Conservation (phyloP, 768 basidiomycete species). For the Chalciporus piperatus region DNA sequence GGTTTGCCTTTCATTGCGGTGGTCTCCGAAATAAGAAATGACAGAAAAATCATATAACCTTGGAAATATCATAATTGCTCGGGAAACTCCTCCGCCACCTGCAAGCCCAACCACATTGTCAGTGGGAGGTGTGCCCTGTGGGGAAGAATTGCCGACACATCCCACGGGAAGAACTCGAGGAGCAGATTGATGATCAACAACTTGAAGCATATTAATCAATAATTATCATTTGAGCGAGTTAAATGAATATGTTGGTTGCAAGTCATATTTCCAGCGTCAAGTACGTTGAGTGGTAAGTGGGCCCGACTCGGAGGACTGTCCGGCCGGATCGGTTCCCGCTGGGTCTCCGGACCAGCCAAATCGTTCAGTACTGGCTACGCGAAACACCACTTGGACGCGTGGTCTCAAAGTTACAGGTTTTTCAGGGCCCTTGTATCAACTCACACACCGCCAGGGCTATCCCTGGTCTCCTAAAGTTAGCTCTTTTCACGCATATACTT, state of each 20-base stretch:
- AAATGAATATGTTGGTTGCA: background rate
- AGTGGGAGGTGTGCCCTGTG: background rate
- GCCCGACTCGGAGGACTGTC: too few relatives aligned
- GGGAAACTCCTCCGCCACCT: too few relatives aligned
- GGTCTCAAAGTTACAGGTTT: constrained; percentile 13
- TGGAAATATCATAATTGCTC: too few relatives aligned
- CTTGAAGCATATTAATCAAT: background rate
- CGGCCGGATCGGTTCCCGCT: constrained; percentile 14
- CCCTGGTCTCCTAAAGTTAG: constrained; percentile 17
- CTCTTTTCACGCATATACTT: constrained; percentile 24
- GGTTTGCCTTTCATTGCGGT: too few relatives aligned
- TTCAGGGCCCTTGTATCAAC: constrained; percentile 26
- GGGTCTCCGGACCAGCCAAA: background rate
- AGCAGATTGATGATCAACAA: background rate
- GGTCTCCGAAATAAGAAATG: too few relatives aligned
- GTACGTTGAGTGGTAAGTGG: too few relatives aligned
- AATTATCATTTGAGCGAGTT: background rate
- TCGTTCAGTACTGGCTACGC: constrained; percentile 16
- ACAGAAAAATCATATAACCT: too few relatives aligned
- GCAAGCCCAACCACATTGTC: background rate
- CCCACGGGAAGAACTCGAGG: too few relatives aligned
- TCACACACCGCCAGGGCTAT: constrained; percentile 20
- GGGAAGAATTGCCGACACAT: too few relatives aligned
- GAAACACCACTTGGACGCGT: constrained; percentile 7
- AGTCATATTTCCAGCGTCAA: too few relatives aligned